phyloP scores from a whole-genome alignment of 2,329 filamentous ascomycete genomes.

The Exophiala calicioides region DNA sequence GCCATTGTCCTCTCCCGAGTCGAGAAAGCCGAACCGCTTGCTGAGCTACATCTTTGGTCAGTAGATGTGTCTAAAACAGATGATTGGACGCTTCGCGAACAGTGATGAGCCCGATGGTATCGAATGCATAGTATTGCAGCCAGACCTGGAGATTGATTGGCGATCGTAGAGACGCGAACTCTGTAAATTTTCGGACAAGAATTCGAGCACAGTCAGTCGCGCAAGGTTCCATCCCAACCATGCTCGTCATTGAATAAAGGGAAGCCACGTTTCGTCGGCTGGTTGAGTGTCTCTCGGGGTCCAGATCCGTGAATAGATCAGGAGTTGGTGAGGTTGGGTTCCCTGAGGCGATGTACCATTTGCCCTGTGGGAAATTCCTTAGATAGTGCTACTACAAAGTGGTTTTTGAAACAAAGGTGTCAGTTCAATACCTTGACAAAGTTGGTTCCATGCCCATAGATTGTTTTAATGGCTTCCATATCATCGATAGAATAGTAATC shows the following conservation, averaged over 20 bases:
- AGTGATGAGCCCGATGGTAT: slow-evolving; percentile 39
- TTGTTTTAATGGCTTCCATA: slow-evolving; percentile 69
- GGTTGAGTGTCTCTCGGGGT: slow-evolving; percentile 74
- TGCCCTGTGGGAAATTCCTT: slow-evolving; percentile 3
- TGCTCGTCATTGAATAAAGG: slow-evolving; percentile 50
- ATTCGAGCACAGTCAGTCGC: slow-evolving; percentile 70
- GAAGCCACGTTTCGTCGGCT: slow-evolving; percentile 69
- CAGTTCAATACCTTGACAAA: slow-evolving; percentile 65
- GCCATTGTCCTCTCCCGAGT: slow-evolving; percentile 36
- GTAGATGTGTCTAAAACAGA: neutral
- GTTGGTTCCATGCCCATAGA: slow-evolving; percentile 80
- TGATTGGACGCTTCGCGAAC: slow-evolving; percentile 10
- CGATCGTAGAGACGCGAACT: slow-evolving; percentile 36
- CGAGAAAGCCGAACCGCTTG: slow-evolving; percentile 39
- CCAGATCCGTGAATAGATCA: slow-evolving; percentile 66
- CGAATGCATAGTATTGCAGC: slow-evolving; percentile 43
- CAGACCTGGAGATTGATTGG: slow-evolving; percentile 35
- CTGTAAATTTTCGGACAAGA: slow-evolving; percentile 19
- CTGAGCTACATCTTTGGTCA: slow-evolving; percentile 30
- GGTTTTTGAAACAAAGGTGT: no score
- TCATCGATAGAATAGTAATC: slow-evolving; percentile 73
- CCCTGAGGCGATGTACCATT: slow-evolving; percentile 19
- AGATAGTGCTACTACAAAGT: no score
- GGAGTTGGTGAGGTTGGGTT: slow-evolving; percentile 8
- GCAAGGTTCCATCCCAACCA: slow-evolving; percentile 60